Base-by-base conservation (phyloP, 2,329 filamentous ascomycete genomes). In the Cordyceps fumosorosea region DNA sequence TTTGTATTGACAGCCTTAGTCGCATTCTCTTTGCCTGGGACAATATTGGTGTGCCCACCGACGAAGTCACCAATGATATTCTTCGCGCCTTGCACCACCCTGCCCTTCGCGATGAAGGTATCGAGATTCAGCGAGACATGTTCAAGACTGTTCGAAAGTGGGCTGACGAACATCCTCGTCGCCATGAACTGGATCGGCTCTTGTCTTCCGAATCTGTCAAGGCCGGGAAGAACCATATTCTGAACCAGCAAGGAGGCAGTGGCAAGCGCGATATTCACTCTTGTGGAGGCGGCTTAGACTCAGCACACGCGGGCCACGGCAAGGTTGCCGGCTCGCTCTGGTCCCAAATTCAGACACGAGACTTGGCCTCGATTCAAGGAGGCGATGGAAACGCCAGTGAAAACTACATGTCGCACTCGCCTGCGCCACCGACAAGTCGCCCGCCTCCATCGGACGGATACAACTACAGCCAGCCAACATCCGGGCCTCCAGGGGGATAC, bases 1-100 rank as follows among this genome's bases (percentile, higher is more conserved):
- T 32, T 11, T 22, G 20, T 44, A 67, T 56, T 14, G 52, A 56
- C 57, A 55, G 55, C 24, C 16, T 24, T 65, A 86, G 84, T 2
- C 89, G 93, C 42, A 78, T 98, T 54, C 81, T 99, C 22, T 96
- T 93, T 71, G 93, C 93, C 3, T 98, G 93, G 91, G 90, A 98
- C 66, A 90, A 98, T 72, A 84, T 89, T 3, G 86, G 88, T 50
- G 87, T 96, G 0, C 85, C 91, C 0, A 88, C 95, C 4, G 84
- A 96, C 44, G 89, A 96, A 74, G 89, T 98, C 0, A 80, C 93
- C 65, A 81, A 90, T 65, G 93, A 98, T 67, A 85, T 96, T 47
- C 78, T 92, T 53, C 84, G 85, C 26, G 87, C 91, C 12, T 96
- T 98, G 78, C 95, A 99, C 73, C 95, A 99, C 72, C 95, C 95